phyloP scores from a whole-genome alignment of 1,139 yeast species.

The Debaryomyces subglobosus region DNA sequence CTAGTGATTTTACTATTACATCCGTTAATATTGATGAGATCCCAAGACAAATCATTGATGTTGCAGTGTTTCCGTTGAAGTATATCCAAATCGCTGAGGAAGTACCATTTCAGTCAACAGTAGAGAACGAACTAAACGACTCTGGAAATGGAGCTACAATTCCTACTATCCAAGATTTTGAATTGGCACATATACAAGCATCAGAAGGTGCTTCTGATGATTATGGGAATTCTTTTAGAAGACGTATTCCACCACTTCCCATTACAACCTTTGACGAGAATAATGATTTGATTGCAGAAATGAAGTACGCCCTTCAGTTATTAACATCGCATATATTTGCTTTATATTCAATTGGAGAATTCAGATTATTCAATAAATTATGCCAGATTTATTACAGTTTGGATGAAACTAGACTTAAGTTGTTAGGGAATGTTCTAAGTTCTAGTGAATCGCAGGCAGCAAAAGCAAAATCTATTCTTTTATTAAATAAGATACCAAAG shows the following conservation, averaged over 20 bases:
- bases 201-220: constrained; percentile 22
- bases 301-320: constrained; percentile 57
- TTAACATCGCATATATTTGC: constrained; percentile 68
- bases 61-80: constrained; percentile 64
- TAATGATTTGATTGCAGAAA: constrained; percentile 50
- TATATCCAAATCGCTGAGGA: constrained; percentile 46
- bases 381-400: constrained; percentile 57
- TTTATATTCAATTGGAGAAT: constrained; percentile 71
- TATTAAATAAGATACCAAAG: constrained; percentile 69
- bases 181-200: constrained; percentile 37
- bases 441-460: constrained; percentile 57
- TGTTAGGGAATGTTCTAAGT: constrained; percentile 61
- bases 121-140: constrained; percentile 37
- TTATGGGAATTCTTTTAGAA: neutral
- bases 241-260: constrained; percentile 17
- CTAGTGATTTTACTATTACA: constrained; percentile 66
- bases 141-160: constrained; percentile 35
- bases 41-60: constrained; percentile 54
- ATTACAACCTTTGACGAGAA: neutral
- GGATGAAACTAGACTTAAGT: constrained; percentile 63
- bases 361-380: constrained; percentile 59
- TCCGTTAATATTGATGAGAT: constrained; percentile 63
- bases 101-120: constrained; percentile 31
- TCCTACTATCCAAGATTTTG: constrained; percentile 51
- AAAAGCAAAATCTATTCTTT: constrained; percentile 60